Conservation (phyloP, 257 asterid species). For the Petunia axillaris region DNA sequence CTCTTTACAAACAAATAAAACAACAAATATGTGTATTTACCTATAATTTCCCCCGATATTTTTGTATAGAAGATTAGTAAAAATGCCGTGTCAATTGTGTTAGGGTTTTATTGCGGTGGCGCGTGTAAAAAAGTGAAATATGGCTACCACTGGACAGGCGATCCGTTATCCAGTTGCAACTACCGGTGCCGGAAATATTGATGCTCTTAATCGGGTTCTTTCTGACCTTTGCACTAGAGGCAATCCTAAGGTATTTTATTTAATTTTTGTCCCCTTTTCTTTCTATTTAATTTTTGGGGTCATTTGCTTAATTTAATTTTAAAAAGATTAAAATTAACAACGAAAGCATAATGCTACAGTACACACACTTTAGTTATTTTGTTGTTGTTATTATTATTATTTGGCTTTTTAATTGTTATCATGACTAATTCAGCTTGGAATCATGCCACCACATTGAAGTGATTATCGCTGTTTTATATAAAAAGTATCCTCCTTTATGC, state of each 20-base stretch:
- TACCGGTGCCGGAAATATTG: conserved; percentile 67
- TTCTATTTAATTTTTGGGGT: conserved; percentile 8
- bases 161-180: conserved; percentile 64
- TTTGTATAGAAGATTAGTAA: neutral
- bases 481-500: neutral
- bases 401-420: neutral
- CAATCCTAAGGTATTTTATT: conserved; percentile 61
- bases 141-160: conserved; percentile 62
- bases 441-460: neutral
- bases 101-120: conserved; percentile 51
- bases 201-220: conserved; percentile 68
- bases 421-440: conserved; percentile 1
- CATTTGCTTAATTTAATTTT: neutral
- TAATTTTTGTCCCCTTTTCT: neutral
- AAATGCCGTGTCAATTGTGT: conserved; percentile 24
- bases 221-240: conserved; percentile 75
- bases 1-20: neutral
- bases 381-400: neutral
- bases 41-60: neutral
- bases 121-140: conserved; percentile 23
- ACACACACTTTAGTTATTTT: neutral
- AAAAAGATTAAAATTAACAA: neutral
- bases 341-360: neutral
- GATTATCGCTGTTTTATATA: neutral
- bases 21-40: neutral